Evolutionary conservation across 768 basidiomycete species (phyloP), one percentile per base, ranked within the genome.

Genomic region (Termitomyces sp.): DNA sequence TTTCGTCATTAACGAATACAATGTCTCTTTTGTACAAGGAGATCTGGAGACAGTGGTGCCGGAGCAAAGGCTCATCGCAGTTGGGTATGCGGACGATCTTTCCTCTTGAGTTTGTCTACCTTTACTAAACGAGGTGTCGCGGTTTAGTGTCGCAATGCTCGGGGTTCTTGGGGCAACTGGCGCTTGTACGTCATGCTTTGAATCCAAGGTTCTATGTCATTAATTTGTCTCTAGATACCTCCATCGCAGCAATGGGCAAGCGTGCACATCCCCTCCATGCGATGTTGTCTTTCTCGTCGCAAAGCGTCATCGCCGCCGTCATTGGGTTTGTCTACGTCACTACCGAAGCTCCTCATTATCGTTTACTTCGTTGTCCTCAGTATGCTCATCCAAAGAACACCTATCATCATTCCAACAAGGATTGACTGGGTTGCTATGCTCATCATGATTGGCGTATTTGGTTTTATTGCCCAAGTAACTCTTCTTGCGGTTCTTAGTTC

Each of bases 211-310:
- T 21, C 21, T 32, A 16, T 3, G 10, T 46, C 21, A 11, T 39
- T 23, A 4, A 28, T n/a, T 44, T 47, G 12, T n/a, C 16, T n/a
- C 3, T 12, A 61, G 59, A 63, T 56, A 52, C 40, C 14, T 59
- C 59, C 3, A 61, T 62, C 27, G 81, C 90, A 10, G 80, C 81
- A 0, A 89, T 94, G 37, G 91, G 92, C 0, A 84, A 79, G 56
- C 78, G 86, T 5, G 91, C 91, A 1, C 86, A 89, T 61, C 76
- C 91, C 0, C 68, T 92, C 55, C 92, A 95, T 66, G 75, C 80
- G 2, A 76, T 93, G 62, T 70, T 78, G 0, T 90, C 81, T 53
- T 92, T 87, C 67, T 83, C 86, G 1, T 66, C 77, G 8, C 74
- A 80, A 60, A 85, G 81, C 51, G 77, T 85, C 1, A 54, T 76